A percentile compares a stretch with the other conserved stretches of the same genome.
Evolutionary conservation across 2,329 filamentous ascomycete genomes (phyloP).

Genomic region (Helotiales sp.): DNA sequence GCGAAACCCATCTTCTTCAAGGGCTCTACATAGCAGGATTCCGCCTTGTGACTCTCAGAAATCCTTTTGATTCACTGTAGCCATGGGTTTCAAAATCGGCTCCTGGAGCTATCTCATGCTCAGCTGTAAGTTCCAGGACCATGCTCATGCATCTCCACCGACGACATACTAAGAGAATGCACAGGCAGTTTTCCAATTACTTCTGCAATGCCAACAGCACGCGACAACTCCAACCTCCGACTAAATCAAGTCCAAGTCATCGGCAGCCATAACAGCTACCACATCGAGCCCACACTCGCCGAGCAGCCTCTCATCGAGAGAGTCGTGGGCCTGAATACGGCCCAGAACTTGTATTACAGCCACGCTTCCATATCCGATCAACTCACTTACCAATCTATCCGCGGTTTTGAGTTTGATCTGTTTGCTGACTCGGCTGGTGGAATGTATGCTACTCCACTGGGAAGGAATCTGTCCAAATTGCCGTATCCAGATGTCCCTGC

Average conservation of each 20-base stretch:
- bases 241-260: conserved; percentile 10
- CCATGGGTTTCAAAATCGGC: neutral
- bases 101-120: neutral
- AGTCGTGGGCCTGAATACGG: neutral
- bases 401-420: conserved; percentile 8
- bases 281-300: conserved; percentile 3
- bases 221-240: neutral
- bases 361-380: conserved; percentile 8
- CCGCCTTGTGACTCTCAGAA: too few relatives aligned
- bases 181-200: neutral
- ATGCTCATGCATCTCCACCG: too few relatives aligned
- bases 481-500: neutral
- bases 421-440: conserved; percentile 2
- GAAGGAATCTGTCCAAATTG: conserved; percentile 6
- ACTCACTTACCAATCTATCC: conserved; percentile 10
- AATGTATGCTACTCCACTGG: conserved; percentile 7
- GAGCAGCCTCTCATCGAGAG: conserved; percentile 2
- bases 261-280: conserved; percentile 10
- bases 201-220: neutral
- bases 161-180: neutral
- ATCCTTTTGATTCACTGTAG: too few relatives aligned
- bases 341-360: neutral
- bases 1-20: neutral
- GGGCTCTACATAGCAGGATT: neutral
- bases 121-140: neutral